Conservation (phyloP, 108 stramenopile genomes). For the Discostella stelligeroides region DNA sequence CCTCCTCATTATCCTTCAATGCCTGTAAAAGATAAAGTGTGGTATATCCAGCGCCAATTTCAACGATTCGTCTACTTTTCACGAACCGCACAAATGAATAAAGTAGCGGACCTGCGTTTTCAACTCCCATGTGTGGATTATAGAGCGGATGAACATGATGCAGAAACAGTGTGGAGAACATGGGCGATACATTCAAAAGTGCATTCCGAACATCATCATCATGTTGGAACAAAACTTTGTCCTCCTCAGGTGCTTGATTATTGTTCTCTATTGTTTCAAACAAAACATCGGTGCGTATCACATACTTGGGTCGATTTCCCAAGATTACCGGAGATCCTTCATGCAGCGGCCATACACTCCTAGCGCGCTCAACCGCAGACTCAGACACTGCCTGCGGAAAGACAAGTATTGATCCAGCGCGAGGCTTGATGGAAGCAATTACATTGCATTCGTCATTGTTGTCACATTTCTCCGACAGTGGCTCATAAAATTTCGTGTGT, state of each 20-base stretch:
- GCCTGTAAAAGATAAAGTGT: conserved; percentile 80
- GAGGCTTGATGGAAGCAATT: conserved; percentile 74
- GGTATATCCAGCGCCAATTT: conserved; percentile 89
- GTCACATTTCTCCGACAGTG: conserved; percentile 18
- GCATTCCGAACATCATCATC: conserved; percentile 64
- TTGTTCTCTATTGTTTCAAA: conserved; percentile 56
- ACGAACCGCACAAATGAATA: conserved; percentile 76
- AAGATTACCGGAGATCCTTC: conserved; percentile 73
- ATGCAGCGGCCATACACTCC: conserved; percentile 73
- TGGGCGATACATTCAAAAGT: conserved; percentile 56
- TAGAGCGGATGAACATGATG: conserved; percentile 61
- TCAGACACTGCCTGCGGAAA: conserved; percentile 86
- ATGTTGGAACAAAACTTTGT: conserved; percentile 50
- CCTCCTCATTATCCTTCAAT: conserved; percentile 69
- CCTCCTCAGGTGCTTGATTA: conserved; percentile 19
- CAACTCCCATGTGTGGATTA: conserved; percentile 88
- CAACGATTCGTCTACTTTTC: conserved; percentile 68
- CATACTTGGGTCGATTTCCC: conserved; percentile 78
- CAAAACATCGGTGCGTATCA: conserved; percentile 86
- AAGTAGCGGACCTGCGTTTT: conserved; percentile 74
- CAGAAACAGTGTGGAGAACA: conserved; percentile 57
- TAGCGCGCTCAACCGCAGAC: conserved; percentile 77
- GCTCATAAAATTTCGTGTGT: conserved; percentile 81
- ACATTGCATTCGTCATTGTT: conserved; percentile 26
- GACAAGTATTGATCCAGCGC: conserved; percentile 67